Base-by-base conservation (phyloP, 352 stramenopile species). In the Phytophthora pisi region DNA sequence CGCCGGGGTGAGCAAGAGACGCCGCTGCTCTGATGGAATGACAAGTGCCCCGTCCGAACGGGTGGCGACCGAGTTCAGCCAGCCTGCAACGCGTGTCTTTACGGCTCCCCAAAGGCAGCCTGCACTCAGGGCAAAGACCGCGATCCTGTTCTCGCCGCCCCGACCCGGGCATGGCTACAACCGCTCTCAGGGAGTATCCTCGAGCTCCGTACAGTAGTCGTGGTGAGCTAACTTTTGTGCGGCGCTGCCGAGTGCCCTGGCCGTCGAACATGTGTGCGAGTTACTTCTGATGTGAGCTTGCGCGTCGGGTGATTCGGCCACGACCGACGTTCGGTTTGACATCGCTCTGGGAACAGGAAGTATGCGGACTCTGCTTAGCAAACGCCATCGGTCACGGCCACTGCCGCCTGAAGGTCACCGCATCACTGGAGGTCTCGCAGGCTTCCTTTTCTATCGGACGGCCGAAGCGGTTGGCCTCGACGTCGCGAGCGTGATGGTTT, bases 371-470 rank as follows among this genome's bases (percentile, higher is more conserved):
- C 38, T 59, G 57, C 38, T 57, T 42, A 36, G 26, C 40, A 16
- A 40, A 15, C 54, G 30, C 36, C 16, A 40, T 36, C 52, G 26
- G 16, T 18, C 18, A 47, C 20, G n/a, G 10, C 1, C n/a, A 46
- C 28, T 46, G 23, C 26, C 20, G 34, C n/a, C 6, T 46, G 13
- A 2, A 46, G 24, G 40, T 62, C 58, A 71, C 51, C 5, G 51
- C 57, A 64, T 72, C 65, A 64, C 10, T 13, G 18, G 43, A 28
- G 8, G 43, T 51, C n/a, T 23, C n/a, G n/a, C 20, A 4, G 11
- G 11, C 51, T 65, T 67, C 64, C 15, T 72, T 68, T 52, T 57
- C 58, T 72, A 72, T 72, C 66, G 23, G 50, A 11, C 65, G 28
- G 57, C 55, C 36, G 56, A 68, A 46, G 47, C 18, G 56, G 57